A percentile compares a stretch with the other conserved stretches of the same genome.
phyloP scores from a whole-genome alignment of 805 yeast species.

The Ogataea ramenticola region DNA sequence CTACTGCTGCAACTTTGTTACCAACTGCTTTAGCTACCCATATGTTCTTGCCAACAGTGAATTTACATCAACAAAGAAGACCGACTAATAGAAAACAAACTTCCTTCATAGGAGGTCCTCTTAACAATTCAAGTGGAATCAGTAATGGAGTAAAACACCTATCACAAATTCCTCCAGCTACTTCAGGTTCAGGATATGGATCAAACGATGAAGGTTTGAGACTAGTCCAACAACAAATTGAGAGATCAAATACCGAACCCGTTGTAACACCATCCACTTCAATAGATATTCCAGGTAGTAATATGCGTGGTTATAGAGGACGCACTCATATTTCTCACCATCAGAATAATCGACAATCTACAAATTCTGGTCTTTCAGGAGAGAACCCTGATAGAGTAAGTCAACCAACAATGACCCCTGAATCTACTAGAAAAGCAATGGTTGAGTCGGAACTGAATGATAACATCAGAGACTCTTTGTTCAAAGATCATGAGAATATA shows the following conservation, averaged over 20 bases:
- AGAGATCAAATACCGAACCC: not conserved
- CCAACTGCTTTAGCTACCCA: constrained; percentile 59
- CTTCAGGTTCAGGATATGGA: not conserved
- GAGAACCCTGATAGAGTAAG: not conserved
- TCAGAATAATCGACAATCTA: not conserved
- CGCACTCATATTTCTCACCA: not conserved
- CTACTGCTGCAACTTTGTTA: constrained; percentile 46
- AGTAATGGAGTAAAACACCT: too few species aligned
- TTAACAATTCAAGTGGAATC: too few species aligned
- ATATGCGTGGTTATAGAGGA: not conserved
- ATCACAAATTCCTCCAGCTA: not conserved
- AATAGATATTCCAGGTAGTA: constrained; percentile 23
- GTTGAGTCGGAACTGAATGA: constrained; percentile 1
- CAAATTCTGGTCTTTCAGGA: constrained; percentile 1
- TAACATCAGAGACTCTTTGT: not conserved
- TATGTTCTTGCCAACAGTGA: constrained; percentile 48
- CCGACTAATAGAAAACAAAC: constrained; percentile 11
- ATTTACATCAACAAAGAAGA: constrained; percentile 23
- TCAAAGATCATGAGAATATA: not conserved
- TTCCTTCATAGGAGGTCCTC: constrained; percentile 1
- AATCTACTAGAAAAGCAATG: constrained; percentile 1
- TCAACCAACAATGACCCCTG: not conserved
- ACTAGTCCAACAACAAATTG: not conserved
- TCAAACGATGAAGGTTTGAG: not conserved
- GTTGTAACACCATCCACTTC: constrained; percentile 13